Conservation (phyloP, 345 rosid genomes). For the Turritis glabra region DNA sequence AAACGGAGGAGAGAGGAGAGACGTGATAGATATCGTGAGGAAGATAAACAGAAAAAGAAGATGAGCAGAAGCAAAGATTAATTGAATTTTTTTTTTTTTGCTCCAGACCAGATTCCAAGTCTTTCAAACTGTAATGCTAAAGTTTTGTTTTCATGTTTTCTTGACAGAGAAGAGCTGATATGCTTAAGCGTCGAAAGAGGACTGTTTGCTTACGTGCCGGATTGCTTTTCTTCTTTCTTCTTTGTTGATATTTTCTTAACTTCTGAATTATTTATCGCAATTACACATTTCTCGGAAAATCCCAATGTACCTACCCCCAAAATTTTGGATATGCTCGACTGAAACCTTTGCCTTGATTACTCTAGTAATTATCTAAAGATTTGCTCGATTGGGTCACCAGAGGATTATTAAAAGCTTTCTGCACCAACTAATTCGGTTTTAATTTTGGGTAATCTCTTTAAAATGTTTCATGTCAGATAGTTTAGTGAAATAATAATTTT, state of each 20-base stretch:
- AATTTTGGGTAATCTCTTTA: too few species aligned
- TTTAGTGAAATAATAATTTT: too few species aligned
- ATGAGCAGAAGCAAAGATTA: constrained; percentile 22
- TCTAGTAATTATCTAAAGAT: too few species aligned
- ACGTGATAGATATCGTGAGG: constrained; percentile 65
- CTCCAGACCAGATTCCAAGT: not conserved
- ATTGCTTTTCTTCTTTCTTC: too few species aligned
- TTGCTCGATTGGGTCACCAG: too few species aligned
- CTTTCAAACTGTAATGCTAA: not conserved
- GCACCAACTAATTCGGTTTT: too few species aligned
- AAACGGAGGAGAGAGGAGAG: constrained; percentile 84
- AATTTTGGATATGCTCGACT: not conserved
- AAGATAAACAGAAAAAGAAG: constrained; percentile 72
- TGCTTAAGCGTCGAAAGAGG: too few species aligned
- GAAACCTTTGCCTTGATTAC: too few species aligned
- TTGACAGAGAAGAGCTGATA: too few species aligned
- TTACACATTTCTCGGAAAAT: not conserved
- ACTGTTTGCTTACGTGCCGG: too few species aligned
- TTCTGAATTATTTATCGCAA: not conserved
- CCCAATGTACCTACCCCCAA: not conserved
- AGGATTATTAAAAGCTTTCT: too few species aligned
- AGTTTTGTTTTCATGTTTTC: constrained; percentile 19
- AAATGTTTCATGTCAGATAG: too few species aligned
- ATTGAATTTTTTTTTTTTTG: not conserved
- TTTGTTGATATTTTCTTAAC: not conserved